These are phyloP conservation scores for Grigorovia humatica DNA, from an alignment of 805 yeast genomes.

Conservation along the genomic window DNA sequence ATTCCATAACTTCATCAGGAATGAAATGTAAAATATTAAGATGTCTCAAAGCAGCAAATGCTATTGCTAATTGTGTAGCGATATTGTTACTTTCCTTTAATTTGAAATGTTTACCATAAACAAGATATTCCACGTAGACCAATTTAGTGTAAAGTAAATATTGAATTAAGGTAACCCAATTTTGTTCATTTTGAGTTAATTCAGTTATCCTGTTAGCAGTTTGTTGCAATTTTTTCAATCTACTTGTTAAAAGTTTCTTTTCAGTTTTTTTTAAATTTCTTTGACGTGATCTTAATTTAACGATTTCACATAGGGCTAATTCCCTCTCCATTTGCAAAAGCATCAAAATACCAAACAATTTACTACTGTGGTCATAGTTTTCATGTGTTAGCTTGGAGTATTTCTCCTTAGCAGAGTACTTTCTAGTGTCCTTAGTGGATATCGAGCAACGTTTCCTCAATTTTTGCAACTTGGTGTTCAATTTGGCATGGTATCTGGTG, in stretches of 20 bases:
- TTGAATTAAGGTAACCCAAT: slow-evolving; percentile 30
- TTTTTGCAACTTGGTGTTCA: slow-evolving; percentile 49
- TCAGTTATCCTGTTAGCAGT: slow-evolving; percentile 35
- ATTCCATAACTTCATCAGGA: slow-evolving; percentile 12
- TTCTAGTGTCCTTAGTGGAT: slow-evolving; percentile 56
- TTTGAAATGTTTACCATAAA: slow-evolving; percentile 20
- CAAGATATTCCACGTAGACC: slow-evolving; percentile 34
- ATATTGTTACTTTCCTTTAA: slow-evolving; percentile 15
- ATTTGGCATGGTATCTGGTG: slow-evolving; percentile 52
- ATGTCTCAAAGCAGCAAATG: slow-evolving; percentile 18
- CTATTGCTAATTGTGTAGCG: slow-evolving; percentile 15
- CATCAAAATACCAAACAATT: slow-evolving; percentile 45
- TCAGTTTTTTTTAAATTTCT: slow-evolving; percentile 25
- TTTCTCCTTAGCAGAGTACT: slow-evolving; percentile 40
- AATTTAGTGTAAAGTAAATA: slow-evolving; percentile 37
- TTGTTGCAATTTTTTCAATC: slow-evolving; percentile 53
- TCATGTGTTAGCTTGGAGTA: slow-evolving; percentile 37
- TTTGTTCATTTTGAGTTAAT: slow-evolving; percentile 32
- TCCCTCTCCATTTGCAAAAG: slow-evolving; percentile 71
- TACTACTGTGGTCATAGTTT: slow-evolving; percentile 40
- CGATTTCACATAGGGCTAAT: slow-evolving; percentile 23
- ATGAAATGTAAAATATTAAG: slow-evolving; percentile 12
- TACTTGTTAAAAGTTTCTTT: slow-evolving; percentile 45
- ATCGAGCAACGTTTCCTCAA: slow-evolving; percentile 56
- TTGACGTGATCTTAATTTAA: slow-evolving; percentile 23